Evolutionary conservation across 371 early-diverging fungal species (phyloP).

Genomic region (Parasitella parasitica): DNA sequence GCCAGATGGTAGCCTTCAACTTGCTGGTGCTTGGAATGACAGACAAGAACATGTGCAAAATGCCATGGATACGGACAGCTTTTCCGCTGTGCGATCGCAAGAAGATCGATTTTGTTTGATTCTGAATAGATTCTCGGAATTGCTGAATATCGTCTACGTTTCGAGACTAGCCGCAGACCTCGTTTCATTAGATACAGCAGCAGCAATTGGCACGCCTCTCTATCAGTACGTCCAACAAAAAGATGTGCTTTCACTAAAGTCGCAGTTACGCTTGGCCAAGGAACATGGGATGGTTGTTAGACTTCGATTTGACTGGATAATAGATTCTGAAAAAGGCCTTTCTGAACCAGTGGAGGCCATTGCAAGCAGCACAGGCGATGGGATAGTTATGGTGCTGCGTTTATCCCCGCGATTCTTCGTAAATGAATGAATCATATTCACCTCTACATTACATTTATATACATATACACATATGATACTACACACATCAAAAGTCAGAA

Average conservation of each 20-base stretch:
- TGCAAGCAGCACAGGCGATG: slow-evolving; percentile 48
- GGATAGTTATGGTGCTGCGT: slow-evolving; percentile 21
- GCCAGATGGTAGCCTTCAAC: slow-evolving; percentile 29
- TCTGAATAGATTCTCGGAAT: slow-evolving; percentile 37
- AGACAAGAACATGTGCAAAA: slow-evolving; percentile 11
- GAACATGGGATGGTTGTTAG: slow-evolving; percentile 29
- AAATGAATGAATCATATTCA: neutral
- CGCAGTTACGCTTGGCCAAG: slow-evolving; percentile 31
- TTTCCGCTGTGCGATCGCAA: too few species aligned
- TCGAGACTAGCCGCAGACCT: slow-evolving; percentile 21
- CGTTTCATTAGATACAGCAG: slow-evolving; percentile 19
- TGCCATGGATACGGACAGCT: neutral
- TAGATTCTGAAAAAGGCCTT: slow-evolving; percentile 12
- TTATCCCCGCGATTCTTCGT: slow-evolving; percentile 7
- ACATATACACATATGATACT: too few species aligned
- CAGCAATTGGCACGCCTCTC: slow-evolving; percentile 25
- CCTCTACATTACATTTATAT: too few species aligned
- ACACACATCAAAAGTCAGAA: too few species aligned
- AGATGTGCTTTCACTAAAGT: slow-evolving; percentile 20
- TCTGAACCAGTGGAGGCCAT: slow-evolving; percentile 34
- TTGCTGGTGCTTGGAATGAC: slow-evolving; percentile 36
- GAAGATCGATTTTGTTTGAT: slow-evolving; percentile 38
- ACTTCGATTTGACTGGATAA: slow-evolving; percentile 44
- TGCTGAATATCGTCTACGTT: slow-evolving; percentile 29
- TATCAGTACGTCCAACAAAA: slow-evolving; percentile 26